Evolutionary conservation across 2,329 filamentous ascomycete species (phyloP).

Genomic region (Ophidiomyces ophidiicola): DNA sequence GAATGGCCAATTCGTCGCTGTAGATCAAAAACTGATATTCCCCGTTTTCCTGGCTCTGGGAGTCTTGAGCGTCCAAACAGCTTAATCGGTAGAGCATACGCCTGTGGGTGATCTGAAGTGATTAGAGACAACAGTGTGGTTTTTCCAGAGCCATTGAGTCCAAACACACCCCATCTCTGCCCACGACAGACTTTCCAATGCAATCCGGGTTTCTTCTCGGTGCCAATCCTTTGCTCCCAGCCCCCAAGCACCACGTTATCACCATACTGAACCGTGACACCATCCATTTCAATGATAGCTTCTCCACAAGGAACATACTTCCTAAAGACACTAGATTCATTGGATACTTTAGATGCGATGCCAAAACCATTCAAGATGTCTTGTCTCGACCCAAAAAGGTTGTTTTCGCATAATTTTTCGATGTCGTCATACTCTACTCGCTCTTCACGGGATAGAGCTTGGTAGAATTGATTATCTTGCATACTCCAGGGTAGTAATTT

Average conservation of each 20-base stretch:
- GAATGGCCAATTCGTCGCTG: constrained; percentile 84
- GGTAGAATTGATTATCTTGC: constrained; percentile 7
- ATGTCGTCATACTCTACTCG: constrained; percentile 11
- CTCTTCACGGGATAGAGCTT: constrained; percentile 12
- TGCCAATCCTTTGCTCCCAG: constrained; percentile 53
- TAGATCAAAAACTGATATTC: constrained; percentile 84
- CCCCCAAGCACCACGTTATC: constrained; percentile 65
- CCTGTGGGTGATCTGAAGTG: constrained; percentile 89
- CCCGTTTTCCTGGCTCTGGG: constrained; percentile 56
- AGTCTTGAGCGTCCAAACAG: constrained; percentile 74
- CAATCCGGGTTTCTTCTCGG: constrained; percentile 47
- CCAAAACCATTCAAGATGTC: constrained; percentile 12
- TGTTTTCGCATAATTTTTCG: constrained; percentile 7
- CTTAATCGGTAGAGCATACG: constrained; percentile 76
- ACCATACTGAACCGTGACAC: constrained; percentile 70
- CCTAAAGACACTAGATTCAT: not conserved
- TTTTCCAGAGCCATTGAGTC: constrained; percentile 87
- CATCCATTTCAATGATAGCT: constrained; percentile 72
- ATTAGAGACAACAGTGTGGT: constrained; percentile 87
- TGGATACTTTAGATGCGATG: not conserved
- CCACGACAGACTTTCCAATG: constrained; percentile 73
- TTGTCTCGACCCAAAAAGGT: constrained; percentile 15
- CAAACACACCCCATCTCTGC: constrained; percentile 84
- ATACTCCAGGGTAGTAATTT: constrained; percentile 19
- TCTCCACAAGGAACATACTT: constrained; percentile 40